Conservation (phyloP, 208 protist genomes). For the Giardia duodenalis region DNA sequence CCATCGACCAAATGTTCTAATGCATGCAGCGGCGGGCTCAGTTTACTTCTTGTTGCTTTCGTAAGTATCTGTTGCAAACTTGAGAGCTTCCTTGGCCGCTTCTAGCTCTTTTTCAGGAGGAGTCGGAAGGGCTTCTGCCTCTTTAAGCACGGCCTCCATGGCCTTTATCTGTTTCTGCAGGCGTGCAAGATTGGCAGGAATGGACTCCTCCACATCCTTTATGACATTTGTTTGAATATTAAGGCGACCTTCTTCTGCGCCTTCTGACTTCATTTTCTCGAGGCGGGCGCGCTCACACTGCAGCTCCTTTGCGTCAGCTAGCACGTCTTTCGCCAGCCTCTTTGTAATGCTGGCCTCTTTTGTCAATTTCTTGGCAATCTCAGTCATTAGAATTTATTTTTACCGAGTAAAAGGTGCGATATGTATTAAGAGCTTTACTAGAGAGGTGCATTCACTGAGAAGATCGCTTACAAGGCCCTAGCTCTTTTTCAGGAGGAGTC, state of each 20-base stretch:
- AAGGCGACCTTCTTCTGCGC: background rate
- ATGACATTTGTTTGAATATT: background rate
- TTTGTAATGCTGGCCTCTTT: background rate
- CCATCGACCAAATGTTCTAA: no score
- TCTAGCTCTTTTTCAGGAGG: background rate
- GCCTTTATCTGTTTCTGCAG: background rate
- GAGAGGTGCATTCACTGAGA: no score
- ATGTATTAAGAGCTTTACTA: no score
- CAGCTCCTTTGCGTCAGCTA: background rate
- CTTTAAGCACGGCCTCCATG: background rate
- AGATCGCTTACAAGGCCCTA: background rate
- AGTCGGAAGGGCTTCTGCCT: background rate
- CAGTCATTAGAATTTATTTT: no score
- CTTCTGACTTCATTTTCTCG: background rate
- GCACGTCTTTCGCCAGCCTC: background rate
- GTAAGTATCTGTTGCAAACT: background rate
- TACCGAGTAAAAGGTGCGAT: no score
- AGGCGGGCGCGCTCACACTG: background rate
- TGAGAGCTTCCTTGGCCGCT: background rate
- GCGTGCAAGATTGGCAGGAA: background rate
- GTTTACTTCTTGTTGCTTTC: background rate
- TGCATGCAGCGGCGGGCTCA: background rate
- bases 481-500: background rate
- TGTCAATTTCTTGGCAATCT: background rate
- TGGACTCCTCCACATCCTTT: background rate